Conservation (phyloP, 257 asterid species). For the Cordia subcordata region DNA sequence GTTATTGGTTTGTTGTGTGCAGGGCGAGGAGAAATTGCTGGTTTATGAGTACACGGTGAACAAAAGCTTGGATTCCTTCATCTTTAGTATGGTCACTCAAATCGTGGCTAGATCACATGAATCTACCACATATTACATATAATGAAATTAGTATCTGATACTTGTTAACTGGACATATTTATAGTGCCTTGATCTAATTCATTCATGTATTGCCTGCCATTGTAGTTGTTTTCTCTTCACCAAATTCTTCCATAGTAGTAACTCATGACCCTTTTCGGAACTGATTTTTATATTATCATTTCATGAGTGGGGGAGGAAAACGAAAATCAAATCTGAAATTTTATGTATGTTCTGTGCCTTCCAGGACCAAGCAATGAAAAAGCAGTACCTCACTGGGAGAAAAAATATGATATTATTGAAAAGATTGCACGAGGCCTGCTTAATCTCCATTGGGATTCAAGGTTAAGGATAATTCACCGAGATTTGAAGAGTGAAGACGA, state of each 20-base stretch:
- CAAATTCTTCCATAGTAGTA: too few relatives aligned
- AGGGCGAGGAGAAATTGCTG: conserved; percentile 15
- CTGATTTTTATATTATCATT: too few relatives aligned
- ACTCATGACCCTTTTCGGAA: background rate
- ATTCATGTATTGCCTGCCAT: too few relatives aligned
- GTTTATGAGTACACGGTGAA: conserved; percentile 11
- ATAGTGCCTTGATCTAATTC: too few relatives aligned
- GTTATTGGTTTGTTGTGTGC: conserved; percentile 7
- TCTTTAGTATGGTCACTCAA: conserved; percentile 11
- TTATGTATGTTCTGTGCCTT: background rate
- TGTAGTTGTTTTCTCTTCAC: too few relatives aligned
- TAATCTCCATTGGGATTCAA: conserved; percentile 9
- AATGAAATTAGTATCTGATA: too few relatives aligned
- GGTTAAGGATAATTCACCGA: conserved; percentile 6
- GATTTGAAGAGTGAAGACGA: conserved; percentile 12
- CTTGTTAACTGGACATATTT: too few relatives aligned
- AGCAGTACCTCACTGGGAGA: background rate
- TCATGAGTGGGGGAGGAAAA: background rate
- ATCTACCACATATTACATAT: too few relatives aligned
- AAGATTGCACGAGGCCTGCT: conserved; percentile 3
- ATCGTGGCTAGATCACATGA: too few relatives aligned
- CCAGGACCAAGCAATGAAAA: background rate
- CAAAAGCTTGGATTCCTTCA: conserved; percentile 9
- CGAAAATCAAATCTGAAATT: background rate
- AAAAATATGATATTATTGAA: background rate